A percentile compares a stretch with the other conserved stretches of the same genome.
Conservation (phyloP, 192 early-diverging fungal genomes). For the Backusella sp. region DNA sequence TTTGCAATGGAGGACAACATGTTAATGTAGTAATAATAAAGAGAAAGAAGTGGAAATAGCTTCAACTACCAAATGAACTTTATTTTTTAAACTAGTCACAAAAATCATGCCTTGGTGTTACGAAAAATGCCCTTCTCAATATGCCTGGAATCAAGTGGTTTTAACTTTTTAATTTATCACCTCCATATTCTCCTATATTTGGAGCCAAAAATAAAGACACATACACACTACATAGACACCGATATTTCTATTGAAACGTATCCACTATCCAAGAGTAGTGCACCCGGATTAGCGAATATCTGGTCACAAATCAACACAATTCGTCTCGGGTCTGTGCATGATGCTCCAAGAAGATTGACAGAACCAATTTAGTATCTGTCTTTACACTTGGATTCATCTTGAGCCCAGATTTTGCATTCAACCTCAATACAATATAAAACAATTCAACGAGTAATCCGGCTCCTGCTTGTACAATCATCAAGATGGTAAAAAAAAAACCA, state of each 20-base stretch:
- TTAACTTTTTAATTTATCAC: no score
- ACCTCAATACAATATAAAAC: constrained; percentile 68
- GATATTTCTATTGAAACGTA: no score
- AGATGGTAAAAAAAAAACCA: background rate
- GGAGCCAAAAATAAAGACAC: no score
- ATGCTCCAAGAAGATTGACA: constrained; percentile 48
- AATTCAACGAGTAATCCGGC: constrained; percentile 67
- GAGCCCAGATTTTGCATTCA: constrained; percentile 61
- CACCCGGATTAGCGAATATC: no score
- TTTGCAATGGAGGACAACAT: background rate
- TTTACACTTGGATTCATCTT: constrained; percentile 69
- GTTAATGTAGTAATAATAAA: background rate
- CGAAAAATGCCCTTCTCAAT: no score
- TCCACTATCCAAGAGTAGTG: no score
- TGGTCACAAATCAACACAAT: no score
- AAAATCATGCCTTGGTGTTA: background rate
- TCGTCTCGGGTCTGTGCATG: no score
- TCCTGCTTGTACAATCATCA: constrained; percentile 48
- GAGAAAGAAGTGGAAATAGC: background rate
- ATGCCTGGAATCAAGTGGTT: no score
- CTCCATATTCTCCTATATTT: no score
- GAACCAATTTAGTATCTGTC: constrained; percentile 69
- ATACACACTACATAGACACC: no score
- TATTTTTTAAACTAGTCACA: background rate
- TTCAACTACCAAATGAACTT: background rate